Evolutionary conservation across 2,329 filamentous ascomycete species (phyloP), one percentile per base, ranked within the genome.

Genomic region (Diaporthe eres): DNA sequence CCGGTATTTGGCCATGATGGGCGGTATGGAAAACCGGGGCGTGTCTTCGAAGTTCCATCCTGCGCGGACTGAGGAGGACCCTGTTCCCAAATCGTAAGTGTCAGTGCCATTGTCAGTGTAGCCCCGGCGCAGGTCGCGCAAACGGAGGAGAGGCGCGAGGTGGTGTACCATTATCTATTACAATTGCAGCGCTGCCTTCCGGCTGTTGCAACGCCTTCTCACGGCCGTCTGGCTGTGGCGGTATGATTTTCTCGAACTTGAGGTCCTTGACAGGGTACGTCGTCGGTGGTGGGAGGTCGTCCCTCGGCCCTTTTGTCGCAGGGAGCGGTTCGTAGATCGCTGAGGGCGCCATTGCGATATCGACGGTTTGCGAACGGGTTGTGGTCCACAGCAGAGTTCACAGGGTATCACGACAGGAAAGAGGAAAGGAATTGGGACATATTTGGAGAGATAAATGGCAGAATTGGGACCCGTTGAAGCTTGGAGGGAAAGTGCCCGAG

Each of bases 1-100:
- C 82, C 96, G 93, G 84, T 98, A 99, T 81, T 96, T 95, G 78
- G 97, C 94, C 92, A 97, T 97, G 79, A 98, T 94, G 17, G 97
- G 96, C 1, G 96, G 94, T 51, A 98, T 89, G 77, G 90, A 90
- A 74, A 98, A 88, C 78, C 95, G 92, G 1, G 97, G 97, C n/a
- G 88, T 87, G 77, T 92, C 87, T 81, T 98, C 96, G 82, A 98
- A 98, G 10, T 96, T 98, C 96, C 96, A 99, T 78, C 97, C 97
- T 72, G 96, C 96, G 85, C 97, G 95, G 76, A 98, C 92, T 44
- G 93, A 89, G 72, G 94, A 97, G 34, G 96, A 97, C 79, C 97
- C 96, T 98, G 80, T 63, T 75, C 28, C 61, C 34, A 67, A 67
- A 51, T 58, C 80, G 76, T 79, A 78, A 73, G 71, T 63, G 78